phyloP scores from a whole-genome alignment of 1,284 basidiomycete genomes.

The Pseudozyma hubeiensis region DNA sequence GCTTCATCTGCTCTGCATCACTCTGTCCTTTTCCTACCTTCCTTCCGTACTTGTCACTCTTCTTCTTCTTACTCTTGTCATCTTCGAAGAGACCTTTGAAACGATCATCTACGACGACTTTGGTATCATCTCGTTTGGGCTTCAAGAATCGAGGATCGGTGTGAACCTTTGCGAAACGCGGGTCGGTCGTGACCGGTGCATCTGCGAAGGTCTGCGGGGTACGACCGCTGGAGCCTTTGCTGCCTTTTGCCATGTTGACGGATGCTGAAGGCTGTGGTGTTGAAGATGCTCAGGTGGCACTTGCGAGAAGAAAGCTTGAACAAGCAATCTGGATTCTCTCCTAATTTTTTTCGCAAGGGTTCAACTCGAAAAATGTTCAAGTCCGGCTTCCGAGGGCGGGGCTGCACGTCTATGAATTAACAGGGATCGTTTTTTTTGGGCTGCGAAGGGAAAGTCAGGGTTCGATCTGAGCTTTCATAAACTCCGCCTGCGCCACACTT shows the following conservation, averaged over 20 bases:
- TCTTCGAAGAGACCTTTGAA: slow-evolving; percentile 75
- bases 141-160: slow-evolving; percentile 92
- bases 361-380: not conserved
- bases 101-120: slow-evolving; percentile 91
- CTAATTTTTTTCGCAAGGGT: slow-evolving; percentile 16
- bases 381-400: slow-evolving; percentile 9
- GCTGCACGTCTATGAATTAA: not conserved
- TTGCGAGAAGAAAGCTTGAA: too few species aligned
- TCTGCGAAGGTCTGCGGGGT: slow-evolving; percentile 14
- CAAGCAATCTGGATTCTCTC: not conserved
- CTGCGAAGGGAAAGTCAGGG: too few species aligned
- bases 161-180: slow-evolving; percentile 83
- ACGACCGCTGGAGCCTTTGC: slow-evolving; percentile 12
- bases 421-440: not conserved
- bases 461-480: too few species aligned
- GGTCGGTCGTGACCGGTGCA: slow-evolving; percentile 50
- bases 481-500: too few species aligned
- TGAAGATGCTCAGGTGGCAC: too few species aligned
- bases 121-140: slow-evolving; percentile 81
- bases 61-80: slow-evolving; percentile 62
- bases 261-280: not conserved
- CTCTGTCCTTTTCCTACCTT: slow-evolving; percentile 70
- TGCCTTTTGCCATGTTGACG: slow-evolving; percentile 28
- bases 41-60: slow-evolving; percentile 93
- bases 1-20: slow-evolving; percentile 55